These are phyloP conservation scores for Botrytis fragariae DNA, from an alignment of 2,329 filamentous ascomycete genomes.

Conservation along the genomic window DNA sequence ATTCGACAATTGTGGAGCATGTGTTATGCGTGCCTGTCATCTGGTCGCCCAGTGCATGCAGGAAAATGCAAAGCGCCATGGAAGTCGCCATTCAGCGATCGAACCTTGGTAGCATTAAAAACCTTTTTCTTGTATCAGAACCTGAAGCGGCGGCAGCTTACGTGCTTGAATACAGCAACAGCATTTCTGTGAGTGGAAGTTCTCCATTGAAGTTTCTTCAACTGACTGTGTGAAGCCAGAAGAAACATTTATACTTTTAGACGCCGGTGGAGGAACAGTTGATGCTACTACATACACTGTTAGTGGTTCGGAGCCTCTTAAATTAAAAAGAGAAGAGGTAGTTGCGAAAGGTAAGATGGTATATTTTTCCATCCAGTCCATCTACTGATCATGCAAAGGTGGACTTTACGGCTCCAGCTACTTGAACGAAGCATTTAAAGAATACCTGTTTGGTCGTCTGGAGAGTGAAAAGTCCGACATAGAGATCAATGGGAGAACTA, in stretches of 20 bases:
- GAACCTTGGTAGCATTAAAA: conserved; percentile 24
- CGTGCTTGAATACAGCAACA: conserved; percentile 17
- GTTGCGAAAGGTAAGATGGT: conserved; percentile 24
- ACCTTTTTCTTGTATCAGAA: conserved; percentile 34
- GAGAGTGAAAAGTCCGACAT: conserved; percentile 19
- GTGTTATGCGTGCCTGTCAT: conserved; percentile 25
- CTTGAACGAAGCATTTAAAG: conserved; percentile 24
- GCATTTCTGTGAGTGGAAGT: conserved; percentile 11
- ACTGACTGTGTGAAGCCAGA: conserved; percentile 19
- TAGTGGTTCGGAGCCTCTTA: conserved; percentile 25
- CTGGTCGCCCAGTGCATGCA: conserved; percentile 24
- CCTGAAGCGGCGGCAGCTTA: conserved; percentile 21
- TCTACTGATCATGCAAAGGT: conserved; percentile 11
- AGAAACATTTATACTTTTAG: conserved; percentile 31
- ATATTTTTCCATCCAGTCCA: background rate
- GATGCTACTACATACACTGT: conserved; percentile 34
- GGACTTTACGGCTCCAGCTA: conserved; percentile 24
- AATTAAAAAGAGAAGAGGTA: conserved; percentile 29
- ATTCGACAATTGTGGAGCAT: conserved; percentile 18
- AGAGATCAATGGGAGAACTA: conserved; percentile 18
- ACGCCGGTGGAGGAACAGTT: conserved; percentile 35
- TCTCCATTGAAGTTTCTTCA: background rate
- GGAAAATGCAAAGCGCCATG: conserved; percentile 27
- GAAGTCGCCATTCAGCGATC: conserved; percentile 18
- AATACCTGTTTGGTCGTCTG: conserved; percentile 19